phyloP scores from a whole-genome alignment of 139 green algal genomes.

The Tetradesmus obliquus region DNA sequence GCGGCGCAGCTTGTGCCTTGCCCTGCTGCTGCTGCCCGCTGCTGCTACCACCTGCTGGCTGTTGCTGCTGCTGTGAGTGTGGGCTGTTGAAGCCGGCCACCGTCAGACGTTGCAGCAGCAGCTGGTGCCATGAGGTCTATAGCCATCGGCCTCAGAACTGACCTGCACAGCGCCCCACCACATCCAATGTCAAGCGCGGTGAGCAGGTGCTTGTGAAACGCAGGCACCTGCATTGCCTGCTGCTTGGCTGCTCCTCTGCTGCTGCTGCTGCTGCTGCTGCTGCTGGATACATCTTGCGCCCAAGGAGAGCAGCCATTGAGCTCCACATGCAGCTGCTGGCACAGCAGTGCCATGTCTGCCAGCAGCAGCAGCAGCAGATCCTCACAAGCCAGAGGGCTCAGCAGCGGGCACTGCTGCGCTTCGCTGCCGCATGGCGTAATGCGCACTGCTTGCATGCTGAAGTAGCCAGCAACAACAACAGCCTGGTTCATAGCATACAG shows the following conservation, averaged over 20 bases:
- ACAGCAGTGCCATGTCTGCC: neutral
- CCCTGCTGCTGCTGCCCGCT: too few species aligned
- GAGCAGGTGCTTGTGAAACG: neutral
- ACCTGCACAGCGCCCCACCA: too few species aligned
- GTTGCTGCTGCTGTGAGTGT: too few species aligned
- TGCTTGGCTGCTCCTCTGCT: neutral
- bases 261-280: neutral
- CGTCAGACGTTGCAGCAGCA: neutral
- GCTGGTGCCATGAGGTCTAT: neutral
- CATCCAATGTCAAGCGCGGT: neutral
- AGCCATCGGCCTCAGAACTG: neutral
- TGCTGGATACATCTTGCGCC: neutral
- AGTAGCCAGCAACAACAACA: too few species aligned
- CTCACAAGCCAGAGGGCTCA: neutral
- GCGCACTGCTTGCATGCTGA: too few species aligned
- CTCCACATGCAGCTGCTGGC: neutral
- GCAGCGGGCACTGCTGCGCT: neutral
- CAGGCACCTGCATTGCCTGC: neutral
- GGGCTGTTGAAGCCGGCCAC: too few species aligned
- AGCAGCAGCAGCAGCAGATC: neutral
- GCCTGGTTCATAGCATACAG: too few species aligned
- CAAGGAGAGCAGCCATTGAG: neutral
- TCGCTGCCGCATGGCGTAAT: too few species aligned
- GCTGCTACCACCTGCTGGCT: neutral
- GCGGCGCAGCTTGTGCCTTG: too few species aligned